Percentiles rank a stretch among this genome's conserved stretches.
Evolutionary conservation across 2,329 filamentous ascomycete species (phyloP).

Genomic region (Aspergillus sp.): DNA sequence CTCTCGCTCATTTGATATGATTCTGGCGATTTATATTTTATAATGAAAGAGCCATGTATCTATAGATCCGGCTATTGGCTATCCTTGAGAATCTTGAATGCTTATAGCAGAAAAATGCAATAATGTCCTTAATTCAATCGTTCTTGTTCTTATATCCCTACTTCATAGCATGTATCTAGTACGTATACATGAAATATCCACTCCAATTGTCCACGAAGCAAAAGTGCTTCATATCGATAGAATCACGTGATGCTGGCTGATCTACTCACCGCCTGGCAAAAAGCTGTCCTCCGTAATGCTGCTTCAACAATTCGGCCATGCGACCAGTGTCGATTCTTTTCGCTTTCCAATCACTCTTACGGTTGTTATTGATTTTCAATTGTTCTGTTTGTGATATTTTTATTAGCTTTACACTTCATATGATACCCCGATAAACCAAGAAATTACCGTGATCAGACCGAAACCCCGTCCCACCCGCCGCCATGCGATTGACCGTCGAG

Average conservation of each 20-base stretch:
- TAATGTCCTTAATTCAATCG: no score
- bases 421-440: conserved; percentile 13
- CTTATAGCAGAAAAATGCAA: no score
- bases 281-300: conserved; percentile 4
- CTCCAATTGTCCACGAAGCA: no score
- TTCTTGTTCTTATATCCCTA: no score
- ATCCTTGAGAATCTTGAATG: no score
- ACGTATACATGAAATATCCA: no score
- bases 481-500: conserved; percentile 92
- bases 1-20: not conserved
- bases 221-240: no score
- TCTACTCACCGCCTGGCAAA: conserved; percentile 13
- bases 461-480: conserved; percentile 20
- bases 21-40: not conserved
- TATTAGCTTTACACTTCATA: not conserved
- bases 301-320: conserved; percentile 5
- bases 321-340: conserved; percentile 6
- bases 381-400: not conserved
- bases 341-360: not conserved
- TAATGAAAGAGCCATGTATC: no score
- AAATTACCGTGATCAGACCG: no score
- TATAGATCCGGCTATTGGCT: no score
- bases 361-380: not conserved
- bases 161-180: no score
- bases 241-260: not conserved